Base-by-base conservation (phyloP, 768 basidiomycete genomes). In the Cystobasidium onofrii region DNA sequence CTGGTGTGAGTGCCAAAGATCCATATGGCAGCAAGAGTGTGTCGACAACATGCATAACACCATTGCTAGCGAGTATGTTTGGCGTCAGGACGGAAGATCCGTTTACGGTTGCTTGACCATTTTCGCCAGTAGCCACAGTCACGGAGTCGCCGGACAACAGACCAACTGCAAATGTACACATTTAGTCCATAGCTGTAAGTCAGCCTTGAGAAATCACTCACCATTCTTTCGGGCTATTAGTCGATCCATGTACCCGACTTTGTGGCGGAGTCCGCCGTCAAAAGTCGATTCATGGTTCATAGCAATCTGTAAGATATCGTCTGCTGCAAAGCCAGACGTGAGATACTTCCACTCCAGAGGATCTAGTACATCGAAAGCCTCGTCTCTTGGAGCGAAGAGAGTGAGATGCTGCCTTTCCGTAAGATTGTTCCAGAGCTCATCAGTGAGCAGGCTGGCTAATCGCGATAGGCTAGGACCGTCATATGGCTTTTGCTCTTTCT, bases 51-150 rank as follows among this genome's bases (percentile, higher is more conserved):
- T 99, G 96, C 18, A 98, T 80, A 54, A 98, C 96, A 61, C 95
- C 96, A 78, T 99, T 99, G 34, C 90, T 88, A 3, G 91, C 94
- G 78, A 93, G 92, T 41, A 96, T 87, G 78, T 99, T 92, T 6
- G 87, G 86, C n/a, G 88, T 83, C 2, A 88, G 78, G 52, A 95
- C 89, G 81, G 34, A 79, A 84, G 65, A 74, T 1, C 75, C 76
- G 73, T 76, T 78, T 20, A 78, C 76, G 20, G 62, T 23, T 0
- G 60, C 46, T 1, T 85, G 86, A 74, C 85, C 85, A 12, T 75
- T 76, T 44, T 87, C 84, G 0, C 84, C 79, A 29, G 85, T 82
- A 0, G 83, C 81, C 50, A 93, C 83, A 65, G 87, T 85, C 12
- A 96, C 84, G 1, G 84, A 82, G 13, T 85, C 85, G 20, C 90